These are phyloP conservation scores for Chara braunii DNA, from an alignment of 139 green algal species.

Conservation along the genomic window DNA sequence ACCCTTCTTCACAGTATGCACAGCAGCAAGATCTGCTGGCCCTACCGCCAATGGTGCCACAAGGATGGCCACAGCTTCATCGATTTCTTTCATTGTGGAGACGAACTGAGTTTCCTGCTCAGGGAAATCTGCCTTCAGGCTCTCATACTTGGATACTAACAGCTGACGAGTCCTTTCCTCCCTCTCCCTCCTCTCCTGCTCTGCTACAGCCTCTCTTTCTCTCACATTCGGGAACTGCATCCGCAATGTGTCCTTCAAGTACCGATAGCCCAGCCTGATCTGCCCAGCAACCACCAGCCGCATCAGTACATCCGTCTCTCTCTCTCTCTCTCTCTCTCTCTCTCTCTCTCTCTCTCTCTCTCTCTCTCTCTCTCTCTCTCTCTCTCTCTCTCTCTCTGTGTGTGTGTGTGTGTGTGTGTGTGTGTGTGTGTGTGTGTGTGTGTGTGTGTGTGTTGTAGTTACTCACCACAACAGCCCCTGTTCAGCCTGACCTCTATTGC, in stretches of 20 bases:
- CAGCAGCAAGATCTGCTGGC: not conserved
- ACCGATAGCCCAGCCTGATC: conserved; percentile 20
- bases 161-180: conserved; percentile 12
- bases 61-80: conserved; percentile 13
- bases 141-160: not conserved
- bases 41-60: not conserved
- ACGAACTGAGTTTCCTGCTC: not conserved
- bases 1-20: not conserved
- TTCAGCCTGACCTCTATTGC: no score
- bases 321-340: not conserved
- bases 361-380: no score
- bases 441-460: no score
- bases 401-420: no score
- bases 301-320: not conserved
- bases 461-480: no score
- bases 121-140: conserved; percentile 4
- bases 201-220: not conserved
- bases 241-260: conserved; percentile 17
- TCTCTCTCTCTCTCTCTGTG: no score
- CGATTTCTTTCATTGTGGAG: conserved; percentile 9
- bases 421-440: no score
- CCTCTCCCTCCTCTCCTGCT: conserved; percentile 8
- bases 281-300: not conserved
- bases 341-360: no score
- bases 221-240: conserved; percentile 33